A percentile compares a stretch with the other conserved stretches of the same genome.
phyloP scores from a whole-genome alignment of 208 protist species.

The Acanthamoeba culbertsoni region DNA sequence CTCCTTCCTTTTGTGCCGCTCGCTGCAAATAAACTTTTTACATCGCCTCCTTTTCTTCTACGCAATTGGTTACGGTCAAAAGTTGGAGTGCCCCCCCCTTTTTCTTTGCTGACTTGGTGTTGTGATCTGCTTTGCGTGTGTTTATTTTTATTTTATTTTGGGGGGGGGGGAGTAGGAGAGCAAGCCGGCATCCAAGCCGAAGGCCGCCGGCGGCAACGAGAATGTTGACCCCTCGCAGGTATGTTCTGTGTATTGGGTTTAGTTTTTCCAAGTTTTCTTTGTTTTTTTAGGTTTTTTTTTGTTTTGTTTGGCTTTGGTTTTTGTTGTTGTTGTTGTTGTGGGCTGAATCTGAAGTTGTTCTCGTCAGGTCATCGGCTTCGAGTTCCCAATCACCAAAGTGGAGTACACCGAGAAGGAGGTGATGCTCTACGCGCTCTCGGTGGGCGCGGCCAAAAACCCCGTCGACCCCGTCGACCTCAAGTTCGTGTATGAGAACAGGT shows the following conservation, averaged over 20 bases:
- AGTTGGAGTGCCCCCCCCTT: not conserved
- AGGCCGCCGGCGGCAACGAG: not conserved
- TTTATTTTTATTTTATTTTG: too few relatives aligned
- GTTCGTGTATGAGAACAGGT: conserved; percentile 54
- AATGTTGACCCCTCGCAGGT: conserved; percentile 11
- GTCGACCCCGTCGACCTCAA: conserved; percentile 1
- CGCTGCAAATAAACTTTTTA: not conserved
- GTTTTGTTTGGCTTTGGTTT: not conserved
- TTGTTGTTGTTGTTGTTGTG: not conserved
- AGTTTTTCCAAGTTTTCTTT: not conserved
- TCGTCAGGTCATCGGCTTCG: not conserved
- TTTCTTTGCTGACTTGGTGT: too few relatives aligned
- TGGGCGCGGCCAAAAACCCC: conserved; percentile 46
- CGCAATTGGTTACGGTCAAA: too few relatives aligned
- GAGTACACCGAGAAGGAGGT: conserved; percentile 54
- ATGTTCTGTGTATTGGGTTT: not conserved
- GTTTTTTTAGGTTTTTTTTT: not conserved
- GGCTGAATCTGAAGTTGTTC: not conserved
- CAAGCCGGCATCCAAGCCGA: not conserved
- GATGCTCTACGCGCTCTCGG: conserved; percentile 61
- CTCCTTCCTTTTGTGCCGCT: not conserved
- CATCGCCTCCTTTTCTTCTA: not conserved
- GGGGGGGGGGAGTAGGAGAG: too few relatives aligned
- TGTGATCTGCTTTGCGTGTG: too few relatives aligned
- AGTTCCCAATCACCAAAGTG: not conserved